Base-by-base conservation (phyloP, 2,329 filamentous ascomycete species). In the Verticillium tricorpus region DNA sequence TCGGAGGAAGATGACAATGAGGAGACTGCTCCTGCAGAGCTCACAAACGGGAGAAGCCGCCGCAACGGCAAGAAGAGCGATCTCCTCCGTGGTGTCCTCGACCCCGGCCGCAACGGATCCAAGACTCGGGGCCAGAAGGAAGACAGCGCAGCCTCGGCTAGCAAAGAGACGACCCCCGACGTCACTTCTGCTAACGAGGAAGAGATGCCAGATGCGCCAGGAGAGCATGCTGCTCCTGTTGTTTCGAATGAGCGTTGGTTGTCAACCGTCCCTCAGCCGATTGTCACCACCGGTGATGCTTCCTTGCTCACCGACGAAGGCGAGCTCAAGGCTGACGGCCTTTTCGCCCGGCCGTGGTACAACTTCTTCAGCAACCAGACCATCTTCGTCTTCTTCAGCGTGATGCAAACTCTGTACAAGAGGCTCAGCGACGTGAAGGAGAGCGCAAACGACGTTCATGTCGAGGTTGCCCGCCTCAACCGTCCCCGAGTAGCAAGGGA, bases 381-480 rank as follows among this genome's bases (percentile, higher is more conserved):
- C 3, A 89, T 99, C 63, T 97, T 93, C 72, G 93, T 95, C 76
- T 98, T 99, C 82, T 90, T 99, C 79, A 91, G 90, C 68, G 89
- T 97, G 64, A 95, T 99, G 73, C 88, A 97, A 71, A 90, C 90
- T n/a, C 80, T 99, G 5, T 98, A 97, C 76, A 86, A 88, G 69
- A 88, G 95, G 50, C 82, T 99, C 15, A 82, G 89, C 65, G 90
- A 90, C 64, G 87, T 98, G 74, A 98, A 98, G 78, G 82, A 89
- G 62, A 89, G 89, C 70, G 90, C 91, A 69, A 82, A 85, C 3
- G 85, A 88, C 55, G 93, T 96, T 11, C 82, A 85, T 57, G 85
- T 88, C 67, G 89, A 92, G 69, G 89, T 97, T 45, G 80, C 83
- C 31, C 89, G 92, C 22, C 87, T 92, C 55, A 89, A 87, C 71